Evolutionary conservation across 768 basidiomycete genomes (phyloP).

Genomic region (Tylopilus plumbeoviolaceoides): DNA sequence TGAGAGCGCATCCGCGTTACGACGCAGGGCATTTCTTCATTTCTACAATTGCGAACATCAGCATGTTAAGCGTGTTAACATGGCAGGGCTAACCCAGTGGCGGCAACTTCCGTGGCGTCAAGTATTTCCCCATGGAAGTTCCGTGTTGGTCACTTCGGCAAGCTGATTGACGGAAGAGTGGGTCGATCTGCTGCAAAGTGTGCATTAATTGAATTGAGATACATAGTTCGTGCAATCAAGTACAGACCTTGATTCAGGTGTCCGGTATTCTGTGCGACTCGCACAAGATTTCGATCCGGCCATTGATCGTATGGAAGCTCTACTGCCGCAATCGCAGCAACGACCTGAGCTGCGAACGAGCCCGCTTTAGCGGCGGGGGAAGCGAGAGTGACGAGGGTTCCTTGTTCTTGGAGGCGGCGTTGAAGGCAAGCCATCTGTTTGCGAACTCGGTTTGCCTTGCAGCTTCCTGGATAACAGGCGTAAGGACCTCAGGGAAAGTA

Average conservation of each 20-base stretch:
- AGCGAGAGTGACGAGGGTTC: conserved; percentile 75
- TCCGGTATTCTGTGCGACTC: background rate
- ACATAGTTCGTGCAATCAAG: background rate
- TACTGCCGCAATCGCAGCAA: conserved; percentile 89
- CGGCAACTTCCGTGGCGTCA: background rate
- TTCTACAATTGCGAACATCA: too few species aligned
- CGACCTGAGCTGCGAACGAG: conserved; percentile 86
- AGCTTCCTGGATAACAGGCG: conserved; percentile 50
- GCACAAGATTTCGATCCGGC: too few species aligned
- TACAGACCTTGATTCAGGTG: background rate
- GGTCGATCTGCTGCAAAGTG: background rate
- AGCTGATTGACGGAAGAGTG: background rate
- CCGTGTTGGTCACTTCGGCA: background rate
- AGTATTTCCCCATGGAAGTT: background rate
- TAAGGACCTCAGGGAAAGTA: conserved; percentile 17
- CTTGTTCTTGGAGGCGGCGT: conserved; percentile 61
- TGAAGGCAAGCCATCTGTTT: conserved; percentile 76
- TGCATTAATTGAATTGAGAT: background rate
- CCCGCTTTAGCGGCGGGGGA: conserved; percentile 72
- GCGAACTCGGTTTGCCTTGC: conserved; percentile 72
- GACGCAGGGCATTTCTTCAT: too few species aligned
- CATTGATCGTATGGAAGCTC: conserved; percentile 88
- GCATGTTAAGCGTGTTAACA: too few species aligned
- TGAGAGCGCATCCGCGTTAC: too few species aligned
- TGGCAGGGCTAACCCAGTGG: too few species aligned